Percentiles rank a stretch among this genome's conserved stretches.
Conservation (phyloP, 371 early-diverging fungal genomes). For the Vittaforma corneae region DNA sequence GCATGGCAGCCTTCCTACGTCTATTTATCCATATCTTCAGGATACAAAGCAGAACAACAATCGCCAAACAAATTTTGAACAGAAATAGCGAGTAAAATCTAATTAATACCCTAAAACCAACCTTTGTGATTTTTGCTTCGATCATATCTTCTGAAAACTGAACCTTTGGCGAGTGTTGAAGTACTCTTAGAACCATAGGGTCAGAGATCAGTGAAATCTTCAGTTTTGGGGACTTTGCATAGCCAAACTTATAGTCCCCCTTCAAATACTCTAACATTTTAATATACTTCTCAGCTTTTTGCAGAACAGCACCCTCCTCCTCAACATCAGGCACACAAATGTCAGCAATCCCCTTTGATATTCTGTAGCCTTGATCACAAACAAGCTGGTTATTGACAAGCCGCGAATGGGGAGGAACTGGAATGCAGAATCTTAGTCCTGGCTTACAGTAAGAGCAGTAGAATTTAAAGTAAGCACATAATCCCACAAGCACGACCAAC, state of each 20-base stretch:
- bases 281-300: conserved; percentile 18
- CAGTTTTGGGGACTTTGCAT: not conserved
- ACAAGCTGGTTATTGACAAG: conserved; percentile 12
- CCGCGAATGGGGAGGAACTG: conserved; percentile 25
- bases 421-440: conserved; percentile 19
- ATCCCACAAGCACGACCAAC: not conserved
- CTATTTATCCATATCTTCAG: conserved; percentile 7
- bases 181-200: conserved; percentile 3
- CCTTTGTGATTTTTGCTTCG: conserved; percentile 13
- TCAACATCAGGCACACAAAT: conserved; percentile 31
- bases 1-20: not conserved
- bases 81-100: conserved; percentile 18
- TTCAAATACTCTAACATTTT: conserved; percentile 22
- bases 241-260: conserved; percentile 38
- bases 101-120: conserved; percentile 17
- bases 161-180: conserved; percentile 4
- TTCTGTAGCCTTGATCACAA: conserved; percentile 40
- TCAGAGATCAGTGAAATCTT: conserved; percentile 13
- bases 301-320: not conserved
- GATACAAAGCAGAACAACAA: conserved; percentile 4
- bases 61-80: conserved; percentile 5
- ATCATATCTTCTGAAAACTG: conserved; percentile 8
- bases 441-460: conserved; percentile 32
- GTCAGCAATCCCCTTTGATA: conserved; percentile 21
- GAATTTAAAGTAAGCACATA: conserved; percentile 16